Conservation (phyloP, 23 red algal genomes). For the Gracilaria gracilis region DNA sequence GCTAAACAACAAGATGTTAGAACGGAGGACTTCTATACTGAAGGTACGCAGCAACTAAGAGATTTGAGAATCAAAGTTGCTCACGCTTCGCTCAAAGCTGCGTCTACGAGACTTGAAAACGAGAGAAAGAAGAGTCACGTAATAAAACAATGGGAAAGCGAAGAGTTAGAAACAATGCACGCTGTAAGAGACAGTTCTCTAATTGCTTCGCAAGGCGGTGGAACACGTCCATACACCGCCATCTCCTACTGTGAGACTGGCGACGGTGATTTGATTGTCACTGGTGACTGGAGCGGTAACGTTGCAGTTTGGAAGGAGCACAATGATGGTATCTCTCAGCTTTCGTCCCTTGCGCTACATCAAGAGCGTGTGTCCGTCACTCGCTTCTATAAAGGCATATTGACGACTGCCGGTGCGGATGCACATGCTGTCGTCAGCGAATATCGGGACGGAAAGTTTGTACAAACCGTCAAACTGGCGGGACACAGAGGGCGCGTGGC, state of each 20-base stretch:
- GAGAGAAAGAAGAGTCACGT: background rate
- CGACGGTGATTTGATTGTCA: conserved; percentile 43
- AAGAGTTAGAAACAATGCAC: conserved; percentile 6
- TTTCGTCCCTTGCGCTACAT: background rate
- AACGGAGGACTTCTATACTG: conserved; percentile 72
- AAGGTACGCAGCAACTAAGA: conserved; percentile 35
- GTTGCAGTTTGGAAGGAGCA: conserved; percentile 31
- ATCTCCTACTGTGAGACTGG: conserved; percentile 4
- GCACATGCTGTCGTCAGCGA: conserved; percentile 23
- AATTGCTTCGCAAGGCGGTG: conserved; percentile 50
- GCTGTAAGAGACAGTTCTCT: background rate
- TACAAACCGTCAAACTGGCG: background rate
- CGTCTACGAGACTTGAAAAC: background rate
- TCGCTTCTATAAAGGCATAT: conserved; percentile 1
- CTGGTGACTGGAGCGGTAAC: conserved; percentile 47
- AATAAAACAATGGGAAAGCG: conserved; percentile 29
- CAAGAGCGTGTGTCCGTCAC: conserved; percentile 43
- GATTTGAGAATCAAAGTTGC: conserved; percentile 20
- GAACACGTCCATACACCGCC: conserved; percentile 38
- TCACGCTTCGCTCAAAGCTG: conserved; percentile 14
- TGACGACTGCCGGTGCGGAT: conserved; percentile 54
- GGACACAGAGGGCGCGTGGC: conserved; percentile 43
- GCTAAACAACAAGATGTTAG: conserved; percentile 4
- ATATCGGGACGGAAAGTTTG: conserved; percentile 16
- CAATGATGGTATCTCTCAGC: background rate